Conservation (phyloP, 352 stramenopile species). For the Globisporangium canariense region DNA sequence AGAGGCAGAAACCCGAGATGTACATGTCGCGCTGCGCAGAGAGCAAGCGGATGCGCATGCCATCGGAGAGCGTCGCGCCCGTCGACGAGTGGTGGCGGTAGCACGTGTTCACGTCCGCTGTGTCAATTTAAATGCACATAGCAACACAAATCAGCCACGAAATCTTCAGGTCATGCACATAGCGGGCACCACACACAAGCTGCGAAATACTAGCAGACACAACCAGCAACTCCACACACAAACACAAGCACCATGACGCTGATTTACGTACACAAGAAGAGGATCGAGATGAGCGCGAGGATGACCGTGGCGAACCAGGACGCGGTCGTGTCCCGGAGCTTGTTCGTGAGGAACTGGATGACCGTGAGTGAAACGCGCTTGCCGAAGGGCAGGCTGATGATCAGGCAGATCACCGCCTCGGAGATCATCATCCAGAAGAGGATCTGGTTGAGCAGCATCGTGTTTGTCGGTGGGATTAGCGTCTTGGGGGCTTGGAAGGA, state of each 20-base stretch:
- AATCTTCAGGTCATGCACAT: background rate
- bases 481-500: background rate
- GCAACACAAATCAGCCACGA: background rate
- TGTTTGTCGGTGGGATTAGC: background rate
- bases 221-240: background rate
- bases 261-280: slow-evolving; percentile 67
- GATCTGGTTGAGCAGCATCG: slow-evolving; percentile 43
- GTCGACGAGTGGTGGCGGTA: slow-evolving; percentile 62
- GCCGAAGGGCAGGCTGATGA: slow-evolving; percentile 57
- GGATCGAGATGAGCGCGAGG: slow-evolving; percentile 55
- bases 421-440: slow-evolving; percentile 56
- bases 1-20: slow-evolving; percentile 83
- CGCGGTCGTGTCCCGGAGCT: slow-evolving; percentile 41
- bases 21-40: slow-evolving; percentile 83
- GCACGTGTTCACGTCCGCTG: slow-evolving; percentile 67
- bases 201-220: background rate
- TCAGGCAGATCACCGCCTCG: slow-evolving; percentile 43
- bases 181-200: background rate
- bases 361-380: slow-evolving; percentile 48
- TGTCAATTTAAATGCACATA: background rate
- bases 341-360: slow-evolving; percentile 54
- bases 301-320: slow-evolving; percentile 44
- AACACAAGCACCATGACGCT: too few relatives aligned
- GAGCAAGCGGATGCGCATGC: slow-evolving; percentile 76
- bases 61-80: slow-evolving; percentile 57